Evolutionary conservation across 202 grass and related monocot genomes (phyloP).

Genomic region (Digitaria exilis): DNA sequence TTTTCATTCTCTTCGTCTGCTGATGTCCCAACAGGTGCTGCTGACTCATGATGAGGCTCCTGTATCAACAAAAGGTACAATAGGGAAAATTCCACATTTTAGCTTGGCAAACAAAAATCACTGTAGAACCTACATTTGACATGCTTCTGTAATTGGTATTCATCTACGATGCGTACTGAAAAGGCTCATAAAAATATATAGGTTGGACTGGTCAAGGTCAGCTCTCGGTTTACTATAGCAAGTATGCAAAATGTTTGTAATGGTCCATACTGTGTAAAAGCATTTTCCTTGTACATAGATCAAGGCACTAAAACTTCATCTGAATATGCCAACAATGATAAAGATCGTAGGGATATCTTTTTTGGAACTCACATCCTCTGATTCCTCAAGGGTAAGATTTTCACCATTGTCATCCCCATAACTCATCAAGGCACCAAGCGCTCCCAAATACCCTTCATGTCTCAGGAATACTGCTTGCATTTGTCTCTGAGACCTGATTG

Average conservation of each 20-base stretch:
- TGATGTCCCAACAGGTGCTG: constrained; percentile 44
- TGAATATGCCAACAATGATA: constrained; percentile 23
- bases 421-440: constrained; percentile 89
- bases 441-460: constrained; percentile 97
- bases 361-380: constrained; percentile 46
- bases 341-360: not conserved
- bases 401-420: constrained; percentile 60
- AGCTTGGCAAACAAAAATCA: constrained; percentile 2
- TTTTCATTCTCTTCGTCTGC: constrained; percentile 59
- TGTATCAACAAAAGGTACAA: constrained; percentile 36
- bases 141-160: constrained; percentile 2
- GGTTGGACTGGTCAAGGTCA: not conserved
- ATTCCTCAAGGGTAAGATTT: constrained; percentile 43
- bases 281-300: not conserved
- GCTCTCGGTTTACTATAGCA: constrained; percentile 12
- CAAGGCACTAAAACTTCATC: not conserved
- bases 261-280: not conserved
- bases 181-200: not conserved
- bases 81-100: constrained; percentile 3
- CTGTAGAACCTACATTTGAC: not conserved
- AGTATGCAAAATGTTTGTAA: constrained; percentile 1
- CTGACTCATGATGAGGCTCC: constrained; percentile 58
- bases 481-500: constrained; percentile 89
- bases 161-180: not conserved
- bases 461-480: constrained; percentile 92